These are phyloP conservation scores for Paspalum notatum DNA, from an alignment of 176 grass and related monocot species.

Conservation along the genomic window DNA sequence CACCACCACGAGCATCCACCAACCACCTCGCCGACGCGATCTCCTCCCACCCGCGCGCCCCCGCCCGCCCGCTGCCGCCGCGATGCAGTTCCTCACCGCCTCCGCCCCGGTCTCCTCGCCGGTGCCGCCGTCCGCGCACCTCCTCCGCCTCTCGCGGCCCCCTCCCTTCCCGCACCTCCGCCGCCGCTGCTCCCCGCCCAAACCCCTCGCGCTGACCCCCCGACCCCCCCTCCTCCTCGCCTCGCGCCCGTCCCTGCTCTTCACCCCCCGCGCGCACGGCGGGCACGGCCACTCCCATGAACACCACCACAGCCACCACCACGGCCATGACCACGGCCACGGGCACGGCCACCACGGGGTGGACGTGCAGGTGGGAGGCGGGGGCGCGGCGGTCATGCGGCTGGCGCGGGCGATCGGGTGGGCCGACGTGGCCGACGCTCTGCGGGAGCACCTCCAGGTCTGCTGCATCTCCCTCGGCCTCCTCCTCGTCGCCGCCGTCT, in stretches of 20 bases:
- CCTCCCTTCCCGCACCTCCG: slow-evolving; percentile 43
- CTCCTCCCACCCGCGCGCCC: not conserved
- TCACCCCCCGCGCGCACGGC: slow-evolving; percentile 50
- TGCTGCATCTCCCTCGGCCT: slow-evolving; percentile 91
- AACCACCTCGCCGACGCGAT: slow-evolving; percentile 31
- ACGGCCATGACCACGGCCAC: slow-evolving; percentile 14
- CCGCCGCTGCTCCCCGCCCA: slow-evolving; percentile 33
- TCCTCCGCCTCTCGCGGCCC: slow-evolving; percentile 37
- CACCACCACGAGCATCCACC: slow-evolving; percentile 11
- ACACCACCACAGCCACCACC: slow-evolving; percentile 8
- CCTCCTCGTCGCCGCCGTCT: slow-evolving; percentile 71
- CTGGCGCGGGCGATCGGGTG: slow-evolving; percentile 80
- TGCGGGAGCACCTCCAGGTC: slow-evolving; percentile 80
- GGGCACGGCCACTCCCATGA: slow-evolving; percentile 21
- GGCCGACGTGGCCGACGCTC: slow-evolving; percentile 66
- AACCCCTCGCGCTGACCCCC: not conserved
- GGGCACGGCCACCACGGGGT: slow-evolving; percentile 33
- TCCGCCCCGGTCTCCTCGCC: slow-evolving; percentile 27
- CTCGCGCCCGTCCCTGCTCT: slow-evolving; percentile 25
- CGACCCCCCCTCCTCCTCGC: slow-evolving; percentile 24
- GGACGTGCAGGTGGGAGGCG: slow-evolving; percentile 28
- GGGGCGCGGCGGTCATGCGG: slow-evolving; percentile 58
- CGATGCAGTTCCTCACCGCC: slow-evolving; percentile 50
- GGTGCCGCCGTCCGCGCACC: slow-evolving; percentile 14
- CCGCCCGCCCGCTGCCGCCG: not conserved